Conservation (phyloP, 164 flowering plant species). For the Tetrastigma voinierianum region DNA sequence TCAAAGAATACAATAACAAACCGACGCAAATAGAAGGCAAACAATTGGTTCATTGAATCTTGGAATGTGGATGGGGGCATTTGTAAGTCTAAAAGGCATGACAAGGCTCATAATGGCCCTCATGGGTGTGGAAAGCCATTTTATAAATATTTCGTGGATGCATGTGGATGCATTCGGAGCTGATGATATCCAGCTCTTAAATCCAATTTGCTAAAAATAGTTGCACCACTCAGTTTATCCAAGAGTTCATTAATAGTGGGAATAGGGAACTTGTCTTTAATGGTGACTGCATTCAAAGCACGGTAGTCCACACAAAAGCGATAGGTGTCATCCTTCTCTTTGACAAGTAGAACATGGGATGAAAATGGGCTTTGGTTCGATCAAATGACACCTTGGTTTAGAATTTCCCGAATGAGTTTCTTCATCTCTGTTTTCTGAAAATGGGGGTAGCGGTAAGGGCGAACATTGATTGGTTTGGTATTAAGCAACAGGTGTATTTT, state of each 20-base stretch:
- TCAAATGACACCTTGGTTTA: neutral
- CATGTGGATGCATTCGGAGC: neutral
- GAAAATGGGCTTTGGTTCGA: neutral
- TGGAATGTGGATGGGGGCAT: conserved; percentile 2
- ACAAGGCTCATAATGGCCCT: conserved; percentile 13
- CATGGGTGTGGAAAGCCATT: too few species aligned
- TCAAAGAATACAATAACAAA: conserved; percentile 1
- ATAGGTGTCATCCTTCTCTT: neutral
- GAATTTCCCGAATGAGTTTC: neutral
- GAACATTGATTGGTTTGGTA: neutral
- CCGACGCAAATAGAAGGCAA: neutral
- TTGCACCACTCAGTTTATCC: neutral
- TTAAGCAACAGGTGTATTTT: neutral
- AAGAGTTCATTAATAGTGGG: neutral
- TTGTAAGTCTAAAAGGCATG: conserved; percentile 2
- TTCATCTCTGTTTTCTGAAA: neutral
- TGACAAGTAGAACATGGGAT: neutral
- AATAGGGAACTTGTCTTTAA: neutral
- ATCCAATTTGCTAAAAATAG: neutral
- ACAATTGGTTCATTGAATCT: neutral
- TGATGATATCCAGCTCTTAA: too few species aligned
- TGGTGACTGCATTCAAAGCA: neutral
- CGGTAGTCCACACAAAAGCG: too few species aligned
- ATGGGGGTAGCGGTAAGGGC: neutral
- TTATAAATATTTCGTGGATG: neutral